Conservation (phyloP, 1,284 basidiomycete species). For the Agroathelia rolfsii region DNA sequence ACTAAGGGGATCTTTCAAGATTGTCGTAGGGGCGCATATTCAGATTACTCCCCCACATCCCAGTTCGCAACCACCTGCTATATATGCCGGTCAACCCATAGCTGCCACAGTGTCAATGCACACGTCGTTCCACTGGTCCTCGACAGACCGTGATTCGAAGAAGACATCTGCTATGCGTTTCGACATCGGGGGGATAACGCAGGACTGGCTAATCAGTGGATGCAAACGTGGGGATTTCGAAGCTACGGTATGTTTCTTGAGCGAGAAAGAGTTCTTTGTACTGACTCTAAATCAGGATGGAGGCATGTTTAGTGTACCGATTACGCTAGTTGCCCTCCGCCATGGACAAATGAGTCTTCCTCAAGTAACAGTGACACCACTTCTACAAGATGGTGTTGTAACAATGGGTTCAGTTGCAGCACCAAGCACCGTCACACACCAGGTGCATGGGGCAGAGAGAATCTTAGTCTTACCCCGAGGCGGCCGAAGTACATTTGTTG, state of each 20-base stretch:
- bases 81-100: slow-evolving; percentile 76
- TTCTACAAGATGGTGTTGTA: slow-evolving; percentile 38
- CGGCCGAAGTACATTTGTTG: slow-evolving; percentile 69
- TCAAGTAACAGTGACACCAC: slow-evolving; percentile 51
- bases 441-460: slow-evolving; percentile 67
- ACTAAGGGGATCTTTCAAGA: slow-evolving; percentile 33
- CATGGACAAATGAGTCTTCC: slow-evolving; percentile 69
- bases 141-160: slow-evolving; percentile 29
- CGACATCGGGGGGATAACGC: slow-evolving; percentile 65
- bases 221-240: slow-evolving; percentile 68
- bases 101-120: slow-evolving; percentile 51
- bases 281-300: slow-evolving; percentile 36
- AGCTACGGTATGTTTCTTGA: slow-evolving; percentile 39
- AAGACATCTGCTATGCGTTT: slow-evolving; percentile 53
- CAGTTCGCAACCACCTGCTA: slow-evolving; percentile 23
- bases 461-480: slow-evolving; percentile 67
- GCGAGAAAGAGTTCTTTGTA: slow-evolving; percentile 3
- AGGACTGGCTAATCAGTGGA: slow-evolving; percentile 78
- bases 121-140: slow-evolving; percentile 69
- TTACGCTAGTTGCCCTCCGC: slow-evolving; percentile 71
- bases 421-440: slow-evolving; percentile 63
- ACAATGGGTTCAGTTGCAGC: slow-evolving; percentile 48
- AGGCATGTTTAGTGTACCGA: slow-evolving; percentile 39
- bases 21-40: slow-evolving; percentile 60
- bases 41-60: slow-evolving; percentile 31